phyloP scores from a whole-genome alignment of 108 stramenopile genomes.

The Pseudonitzschia multistriata region DNA sequence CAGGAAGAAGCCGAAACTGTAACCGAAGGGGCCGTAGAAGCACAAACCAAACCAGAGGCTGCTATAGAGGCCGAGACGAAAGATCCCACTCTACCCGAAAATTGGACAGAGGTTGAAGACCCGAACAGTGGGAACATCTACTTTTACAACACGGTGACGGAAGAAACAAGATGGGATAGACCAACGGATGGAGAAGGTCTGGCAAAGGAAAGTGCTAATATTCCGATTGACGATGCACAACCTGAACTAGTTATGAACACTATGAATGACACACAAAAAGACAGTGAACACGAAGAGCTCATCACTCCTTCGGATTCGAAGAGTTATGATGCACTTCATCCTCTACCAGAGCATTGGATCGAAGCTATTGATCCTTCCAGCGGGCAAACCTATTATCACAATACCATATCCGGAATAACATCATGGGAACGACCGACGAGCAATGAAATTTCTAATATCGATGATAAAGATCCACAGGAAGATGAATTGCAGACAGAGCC shows the following conservation, averaged over 20 bases:
- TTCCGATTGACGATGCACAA: background rate
- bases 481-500: slow-evolving; percentile 4
- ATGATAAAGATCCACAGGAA: background rate
- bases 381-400: slow-evolving; percentile 45
- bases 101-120: slow-evolving; percentile 45
- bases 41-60: background rate
- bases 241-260: background rate
- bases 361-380: slow-evolving; percentile 36
- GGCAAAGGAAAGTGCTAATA: slow-evolving; percentile 10
- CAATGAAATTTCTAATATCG: no score
- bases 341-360: slow-evolving; percentile 47
- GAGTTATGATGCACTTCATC: background rate
- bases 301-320: background rate
- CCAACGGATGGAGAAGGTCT: slow-evolving; percentile 1
- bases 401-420: slow-evolving; percentile 28
- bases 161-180: slow-evolving; percentile 28
- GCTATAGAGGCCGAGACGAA: background rate
- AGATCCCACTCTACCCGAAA: slow-evolving; percentile 20
- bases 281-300: background rate
- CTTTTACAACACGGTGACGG: slow-evolving; percentile 39
- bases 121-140: slow-evolving; percentile 37
- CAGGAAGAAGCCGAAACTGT: background rate
- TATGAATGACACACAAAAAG: background rate
- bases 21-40: background rate
- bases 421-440: slow-evolving; percentile 21